Conservation (phyloP, 2,329 filamentous ascomycete species). For the Trichoderma pleuroti region DNA sequence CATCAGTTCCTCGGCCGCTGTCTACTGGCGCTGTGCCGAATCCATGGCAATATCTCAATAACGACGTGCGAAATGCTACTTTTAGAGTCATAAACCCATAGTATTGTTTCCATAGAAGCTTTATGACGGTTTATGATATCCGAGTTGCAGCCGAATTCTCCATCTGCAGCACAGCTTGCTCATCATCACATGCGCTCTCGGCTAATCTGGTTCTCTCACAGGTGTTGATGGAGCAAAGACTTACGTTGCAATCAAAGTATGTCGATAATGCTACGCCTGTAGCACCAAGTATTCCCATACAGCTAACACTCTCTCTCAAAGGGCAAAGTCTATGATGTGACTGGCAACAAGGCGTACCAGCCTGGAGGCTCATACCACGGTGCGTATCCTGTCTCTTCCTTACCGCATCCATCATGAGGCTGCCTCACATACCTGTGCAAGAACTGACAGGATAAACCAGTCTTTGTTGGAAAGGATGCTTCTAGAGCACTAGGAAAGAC, state of each 20-base stretch:
- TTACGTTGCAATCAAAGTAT: slow-evolving; percentile 68
- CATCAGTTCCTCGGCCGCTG: not conserved
- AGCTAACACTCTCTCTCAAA: slow-evolving; percentile 35
- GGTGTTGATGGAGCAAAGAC: slow-evolving; percentile 62
- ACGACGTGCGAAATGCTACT: not conserved
- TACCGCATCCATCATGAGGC: not conserved
- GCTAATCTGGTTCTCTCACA: slow-evolving; percentile 32
- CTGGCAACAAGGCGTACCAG: slow-evolving; percentile 80
- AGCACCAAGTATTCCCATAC: not conserved
- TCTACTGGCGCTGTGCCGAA: not conserved
- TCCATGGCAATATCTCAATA: not conserved
- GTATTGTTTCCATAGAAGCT: not conserved
- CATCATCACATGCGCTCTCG: not conserved
- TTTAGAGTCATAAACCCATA: too few relatives aligned
- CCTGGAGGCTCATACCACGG: slow-evolving; percentile 81
- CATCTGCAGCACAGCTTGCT: not conserved
- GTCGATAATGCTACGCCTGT: not conserved
- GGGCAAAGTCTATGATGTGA: slow-evolving; percentile 94
- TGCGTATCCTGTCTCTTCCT: slow-evolving; percentile 42
- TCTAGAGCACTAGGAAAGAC: slow-evolving; percentile 87
- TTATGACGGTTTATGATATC: not conserved
- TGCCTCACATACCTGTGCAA: not conserved
- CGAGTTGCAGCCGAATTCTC: not conserved
- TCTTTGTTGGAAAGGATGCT: slow-evolving; percentile 93
- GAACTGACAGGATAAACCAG: slow-evolving; percentile 43